Percentiles rank a stretch among this genome's conserved stretches.
Conservation (phyloP, 73 alveolate genomes). For the Paramecium tetraurelia region DNA sequence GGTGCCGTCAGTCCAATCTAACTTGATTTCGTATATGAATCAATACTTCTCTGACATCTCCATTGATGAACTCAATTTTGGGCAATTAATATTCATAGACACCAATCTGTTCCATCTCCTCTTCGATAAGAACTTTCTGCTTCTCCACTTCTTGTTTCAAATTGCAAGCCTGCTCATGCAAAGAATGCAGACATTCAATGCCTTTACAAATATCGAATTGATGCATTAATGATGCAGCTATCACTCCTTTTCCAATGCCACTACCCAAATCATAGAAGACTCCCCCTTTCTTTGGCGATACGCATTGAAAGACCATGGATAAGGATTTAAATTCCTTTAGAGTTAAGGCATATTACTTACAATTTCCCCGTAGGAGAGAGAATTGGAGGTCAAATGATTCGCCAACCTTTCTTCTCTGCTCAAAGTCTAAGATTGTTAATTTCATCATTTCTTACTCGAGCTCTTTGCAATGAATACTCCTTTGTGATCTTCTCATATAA, state of each 20-base stretch:
- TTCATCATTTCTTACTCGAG: neutral
- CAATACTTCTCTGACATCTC: conserved; percentile 60
- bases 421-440: neutral
- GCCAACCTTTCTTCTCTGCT: conserved; percentile 46
- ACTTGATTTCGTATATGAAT: conserved; percentile 57
- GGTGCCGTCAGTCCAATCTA: conserved; percentile 88
- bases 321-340: neutral
- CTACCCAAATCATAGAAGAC: conserved; percentile 91
- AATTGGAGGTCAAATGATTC: conserved; percentile 28
- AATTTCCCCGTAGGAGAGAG: conserved; percentile 53
- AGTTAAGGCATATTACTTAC: conserved; percentile 9
- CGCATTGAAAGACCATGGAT: neutral
- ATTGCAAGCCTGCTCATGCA: conserved; percentile 49
- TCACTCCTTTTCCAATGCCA: conserved; percentile 90
- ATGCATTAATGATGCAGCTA: conserved; percentile 81
- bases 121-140: conserved; percentile 61
- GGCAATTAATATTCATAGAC: conserved; percentile 40
- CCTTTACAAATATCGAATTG: conserved; percentile 85
- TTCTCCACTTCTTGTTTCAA: conserved; percentile 62
- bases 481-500: neutral
- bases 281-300: conserved; percentile 65
- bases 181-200: conserved; percentile 74
- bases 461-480: neutral
- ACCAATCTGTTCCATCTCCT: conserved; percentile 36
- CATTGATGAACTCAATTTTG: conserved; percentile 61